These are phyloP conservation scores for Fusarium sp. DNA, from an alignment of 2,329 filamentous ascomycete genomes.

Conservation along the genomic window DNA sequence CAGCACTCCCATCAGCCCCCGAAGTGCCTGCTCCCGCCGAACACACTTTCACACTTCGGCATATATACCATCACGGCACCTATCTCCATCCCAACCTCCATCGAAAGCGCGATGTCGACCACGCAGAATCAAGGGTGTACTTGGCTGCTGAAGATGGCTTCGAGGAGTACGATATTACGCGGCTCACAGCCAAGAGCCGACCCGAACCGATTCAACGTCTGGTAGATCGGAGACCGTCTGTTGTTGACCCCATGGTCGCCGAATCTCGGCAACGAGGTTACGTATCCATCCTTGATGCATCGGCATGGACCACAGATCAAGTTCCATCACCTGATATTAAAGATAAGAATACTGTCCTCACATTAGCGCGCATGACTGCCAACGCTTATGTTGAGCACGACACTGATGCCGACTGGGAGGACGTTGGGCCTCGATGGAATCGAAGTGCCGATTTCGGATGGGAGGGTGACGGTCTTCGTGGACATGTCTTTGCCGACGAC, in stretches of 20 bases:
- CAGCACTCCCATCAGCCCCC: constrained; percentile 51
- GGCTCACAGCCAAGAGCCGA: constrained; percentile 69
- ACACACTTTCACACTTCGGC: constrained; percentile 74
- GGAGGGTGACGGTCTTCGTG: constrained; percentile 85
- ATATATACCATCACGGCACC: constrained; percentile 92
- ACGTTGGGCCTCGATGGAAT: constrained; percentile 81
- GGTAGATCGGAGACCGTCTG: constrained; percentile 75
- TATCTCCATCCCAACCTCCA: constrained; percentile 80
- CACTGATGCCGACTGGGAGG: constrained; percentile 79
- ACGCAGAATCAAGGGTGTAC: constrained; percentile 64
- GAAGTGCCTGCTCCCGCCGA: constrained; percentile 59
- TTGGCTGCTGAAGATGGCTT: constrained; percentile 66
- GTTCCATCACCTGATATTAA: constrained; percentile 81
- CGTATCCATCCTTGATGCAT: constrained; percentile 71
- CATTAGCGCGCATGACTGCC: constrained; percentile 84
- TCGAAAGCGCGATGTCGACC: constrained; percentile 72
- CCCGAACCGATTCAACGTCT: constrained; percentile 79
- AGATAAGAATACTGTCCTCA: constrained; percentile 83
- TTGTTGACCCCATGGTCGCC: constrained; percentile 80
- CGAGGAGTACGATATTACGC: constrained; percentile 58
- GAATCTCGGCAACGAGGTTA: constrained; percentile 73
- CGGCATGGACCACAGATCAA: constrained; percentile 84
- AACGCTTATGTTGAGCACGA: constrained; percentile 85
- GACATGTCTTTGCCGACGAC: constrained; percentile 90
- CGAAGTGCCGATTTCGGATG: constrained; percentile 90